Conservation (phyloP, 2,329 filamentous ascomycete genomes). For the Huntiella omanensis region DNA sequence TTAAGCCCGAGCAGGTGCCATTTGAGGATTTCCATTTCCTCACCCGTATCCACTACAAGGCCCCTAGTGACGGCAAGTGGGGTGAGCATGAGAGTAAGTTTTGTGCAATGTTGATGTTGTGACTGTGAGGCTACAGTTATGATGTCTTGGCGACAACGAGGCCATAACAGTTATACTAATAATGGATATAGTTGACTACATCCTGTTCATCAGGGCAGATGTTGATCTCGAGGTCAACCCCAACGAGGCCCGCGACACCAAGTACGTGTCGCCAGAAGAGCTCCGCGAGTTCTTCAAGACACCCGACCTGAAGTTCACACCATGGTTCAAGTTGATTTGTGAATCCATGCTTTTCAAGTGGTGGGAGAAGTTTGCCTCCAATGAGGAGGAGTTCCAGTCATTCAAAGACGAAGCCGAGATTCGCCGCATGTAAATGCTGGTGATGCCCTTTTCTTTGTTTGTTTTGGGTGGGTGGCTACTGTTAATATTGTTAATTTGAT, state of each 20-base stretch:
- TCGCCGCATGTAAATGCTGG: conserved; percentile 31
- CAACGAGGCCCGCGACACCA: conserved; percentile 75
- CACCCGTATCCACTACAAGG: conserved; percentile 95
- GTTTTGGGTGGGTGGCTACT: not conserved
- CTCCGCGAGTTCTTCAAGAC: conserved; percentile 75
- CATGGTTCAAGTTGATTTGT: conserved; percentile 99
- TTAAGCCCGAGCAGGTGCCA: conserved; percentile 73
- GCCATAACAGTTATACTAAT: not conserved
- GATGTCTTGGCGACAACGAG: not conserved
- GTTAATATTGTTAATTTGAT: not conserved
- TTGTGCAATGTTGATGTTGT: not conserved
- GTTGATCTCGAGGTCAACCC: conserved; percentile 65
- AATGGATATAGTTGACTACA: conserved; percentile 63
- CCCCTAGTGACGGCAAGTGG: conserved; percentile 93
- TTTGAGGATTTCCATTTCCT: conserved; percentile 84
- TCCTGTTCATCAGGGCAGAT: conserved; percentile 90
- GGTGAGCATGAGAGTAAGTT: conserved; percentile 89
- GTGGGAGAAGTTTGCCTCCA: conserved; percentile 73
- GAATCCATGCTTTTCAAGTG: conserved; percentile 94
- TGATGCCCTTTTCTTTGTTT: not conserved
- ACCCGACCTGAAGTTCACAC: conserved; percentile 67
- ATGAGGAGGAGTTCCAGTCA: conserved; percentile 43
- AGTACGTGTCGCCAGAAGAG: conserved; percentile 67
- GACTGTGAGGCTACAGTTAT: not conserved
- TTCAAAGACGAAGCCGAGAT: conserved; percentile 77